Evolutionary conservation across 495 filamentous ascomycete species (phyloP).

Genomic region (Cercophora newfieldiana): DNA sequence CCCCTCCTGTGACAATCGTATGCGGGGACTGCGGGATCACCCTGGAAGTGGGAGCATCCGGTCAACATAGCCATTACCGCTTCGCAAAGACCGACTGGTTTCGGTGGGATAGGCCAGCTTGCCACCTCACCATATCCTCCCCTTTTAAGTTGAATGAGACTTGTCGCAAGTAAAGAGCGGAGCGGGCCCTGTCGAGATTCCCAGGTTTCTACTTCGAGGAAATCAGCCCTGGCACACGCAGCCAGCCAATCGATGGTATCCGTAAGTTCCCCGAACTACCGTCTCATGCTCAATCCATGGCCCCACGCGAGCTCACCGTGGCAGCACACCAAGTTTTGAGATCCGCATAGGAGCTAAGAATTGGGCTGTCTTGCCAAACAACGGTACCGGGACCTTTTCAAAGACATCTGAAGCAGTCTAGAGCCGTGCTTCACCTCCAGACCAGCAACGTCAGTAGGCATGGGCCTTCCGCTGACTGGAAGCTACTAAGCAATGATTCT

Average conservation of each 20-base stretch:
- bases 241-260: not conserved
- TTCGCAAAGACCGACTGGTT: not conserved
- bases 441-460: no score
- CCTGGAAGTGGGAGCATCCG: not conserved
- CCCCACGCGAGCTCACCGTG: conserved; percentile 9
- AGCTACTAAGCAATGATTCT: no score
- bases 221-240: not conserved
- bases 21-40: not conserved
- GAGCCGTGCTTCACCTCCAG: no score
- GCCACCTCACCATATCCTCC: not conserved
- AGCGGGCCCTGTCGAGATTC: not conserved
- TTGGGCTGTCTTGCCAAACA: not conserved
- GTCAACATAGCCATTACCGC: not conserved
- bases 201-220: not conserved
- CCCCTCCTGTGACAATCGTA: not conserved
- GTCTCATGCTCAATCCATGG: conserved; percentile 1
- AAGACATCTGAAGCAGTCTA: not conserved
- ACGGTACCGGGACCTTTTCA: not conserved
- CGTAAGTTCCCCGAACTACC: not conserved
- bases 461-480: no score
- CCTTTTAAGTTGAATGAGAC: not conserved
- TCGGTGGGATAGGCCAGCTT: not conserved
- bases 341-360: not conserved
- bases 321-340: conserved; percentile 1
- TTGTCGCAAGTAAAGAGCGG: conserved; percentile 3